Percentiles rank a stretch among this genome's conserved stretches.
Conservation (phyloP, 768 basidiomycete species). For the Roridomyces roridus region DNA sequence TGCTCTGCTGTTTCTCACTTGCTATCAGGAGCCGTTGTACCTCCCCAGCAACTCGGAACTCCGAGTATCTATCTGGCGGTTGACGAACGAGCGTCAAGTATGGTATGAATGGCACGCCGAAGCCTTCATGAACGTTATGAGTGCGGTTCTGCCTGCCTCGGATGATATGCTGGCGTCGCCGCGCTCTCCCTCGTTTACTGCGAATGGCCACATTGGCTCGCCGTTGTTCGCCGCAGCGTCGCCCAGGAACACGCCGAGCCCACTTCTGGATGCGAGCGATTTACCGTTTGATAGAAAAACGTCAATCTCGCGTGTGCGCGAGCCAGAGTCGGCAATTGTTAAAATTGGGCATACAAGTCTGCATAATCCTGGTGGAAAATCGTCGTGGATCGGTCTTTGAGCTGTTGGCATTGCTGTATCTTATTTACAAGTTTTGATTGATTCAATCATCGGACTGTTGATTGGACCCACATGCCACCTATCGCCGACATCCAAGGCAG, state of each 20-base stretch:
- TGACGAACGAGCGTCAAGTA: constrained; percentile 87
- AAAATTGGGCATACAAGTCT: constrained; percentile 95
- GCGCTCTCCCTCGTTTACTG: constrained; percentile 22
- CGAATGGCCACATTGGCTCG: constrained; percentile 6
- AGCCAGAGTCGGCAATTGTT: constrained; percentile 53
- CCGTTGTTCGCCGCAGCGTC: constrained; percentile 21
- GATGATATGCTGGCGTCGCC: constrained; percentile 35
- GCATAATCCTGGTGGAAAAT: constrained; percentile 89
- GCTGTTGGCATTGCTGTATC: too few species aligned
- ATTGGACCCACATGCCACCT: too few species aligned
- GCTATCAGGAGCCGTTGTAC: constrained; percentile 84
- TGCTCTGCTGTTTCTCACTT: background rate
- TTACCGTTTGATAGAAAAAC: constrained; percentile 2
- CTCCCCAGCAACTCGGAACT: constrained; percentile 92
- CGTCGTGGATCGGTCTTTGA: constrained; percentile 91
- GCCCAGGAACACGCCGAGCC: constrained; percentile 56
- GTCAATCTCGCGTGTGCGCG: background rate
- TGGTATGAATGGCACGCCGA: constrained; percentile 99
- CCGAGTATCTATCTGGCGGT: constrained; percentile 92
- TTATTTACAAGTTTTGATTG: too few species aligned
- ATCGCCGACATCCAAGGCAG: too few species aligned
- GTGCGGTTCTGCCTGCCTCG: constrained; percentile 34
- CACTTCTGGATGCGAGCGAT: constrained; percentile 64
- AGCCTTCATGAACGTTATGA: constrained; percentile 77
- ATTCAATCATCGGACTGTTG: too few species aligned